These are phyloP conservation scores for Lactarius trivialis DNA, from an alignment of 768 basidiomycete genomes.

Conservation along the genomic window DNA sequence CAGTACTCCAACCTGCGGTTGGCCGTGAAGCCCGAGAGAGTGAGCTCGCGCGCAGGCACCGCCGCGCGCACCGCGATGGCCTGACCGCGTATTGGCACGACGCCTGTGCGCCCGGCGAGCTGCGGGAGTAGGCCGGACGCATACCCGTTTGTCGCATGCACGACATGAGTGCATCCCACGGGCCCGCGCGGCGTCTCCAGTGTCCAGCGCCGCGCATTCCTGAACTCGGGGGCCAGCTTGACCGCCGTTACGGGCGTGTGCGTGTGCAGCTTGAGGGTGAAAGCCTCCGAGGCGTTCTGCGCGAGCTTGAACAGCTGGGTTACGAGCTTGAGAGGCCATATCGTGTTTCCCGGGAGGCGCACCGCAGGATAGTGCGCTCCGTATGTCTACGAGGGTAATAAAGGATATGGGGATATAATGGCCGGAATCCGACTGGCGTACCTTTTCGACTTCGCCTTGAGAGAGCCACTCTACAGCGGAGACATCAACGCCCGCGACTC, in stretches of 20 bases:
- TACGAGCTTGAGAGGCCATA: constrained; percentile 81
- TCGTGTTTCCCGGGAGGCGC: constrained; percentile 49
- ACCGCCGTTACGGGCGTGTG: constrained; percentile 54
- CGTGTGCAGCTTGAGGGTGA: constrained; percentile 58
- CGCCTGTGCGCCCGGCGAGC: constrained; percentile 45
- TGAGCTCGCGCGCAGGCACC: constrained; percentile 36
- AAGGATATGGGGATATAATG: neutral
- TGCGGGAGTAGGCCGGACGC: constrained; percentile 70
- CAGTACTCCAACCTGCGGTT: constrained; percentile 63
- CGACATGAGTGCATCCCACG: constrained; percentile 52
- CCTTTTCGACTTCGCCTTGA: constrained; percentile 42
- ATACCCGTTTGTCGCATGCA: constrained; percentile 88
- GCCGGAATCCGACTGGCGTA: constrained; percentile 26
- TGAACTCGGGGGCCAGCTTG: constrained; percentile 31
- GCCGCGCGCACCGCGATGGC: constrained; percentile 43
- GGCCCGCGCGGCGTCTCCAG: constrained; percentile 62
- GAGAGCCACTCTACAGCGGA: constrained; percentile 41
- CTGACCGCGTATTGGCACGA: constrained; percentile 72
- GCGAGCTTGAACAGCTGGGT: constrained; percentile 52
- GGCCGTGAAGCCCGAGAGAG: constrained; percentile 32
- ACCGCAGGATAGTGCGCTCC: constrained; percentile 49
- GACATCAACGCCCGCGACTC: constrained; percentile 44
- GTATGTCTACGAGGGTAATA: constrained; percentile 29
- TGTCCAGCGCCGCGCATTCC: constrained; percentile 39
- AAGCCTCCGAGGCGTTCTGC: constrained; percentile 25